Percentiles rank a stretch among this genome's conserved stretches.
These are phyloP conservation scores for Zygotorulaspora sp. DNA, from an alignment of 805 yeast species.

Conservation along the genomic window DNA sequence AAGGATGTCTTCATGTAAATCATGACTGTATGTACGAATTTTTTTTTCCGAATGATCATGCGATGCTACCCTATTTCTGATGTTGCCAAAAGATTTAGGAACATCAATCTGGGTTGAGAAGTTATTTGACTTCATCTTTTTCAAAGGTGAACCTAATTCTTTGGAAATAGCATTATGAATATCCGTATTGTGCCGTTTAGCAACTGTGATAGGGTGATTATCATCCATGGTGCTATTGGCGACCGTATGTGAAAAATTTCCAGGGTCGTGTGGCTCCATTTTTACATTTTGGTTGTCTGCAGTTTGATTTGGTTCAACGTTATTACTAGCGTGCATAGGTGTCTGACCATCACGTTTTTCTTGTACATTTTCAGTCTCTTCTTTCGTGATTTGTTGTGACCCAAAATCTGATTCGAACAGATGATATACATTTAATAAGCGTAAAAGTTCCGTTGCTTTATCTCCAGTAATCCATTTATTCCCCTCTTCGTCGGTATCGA, in stretches of 20 bases:
- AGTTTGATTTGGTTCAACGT: background rate
- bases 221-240: conserved; percentile 2
- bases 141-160: conserved; percentile 29
- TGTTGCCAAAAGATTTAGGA: background rate
- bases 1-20: conserved; percentile 11
- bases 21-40: conserved; percentile 18
- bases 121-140: conserved; percentile 20
- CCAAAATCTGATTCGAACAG: conserved; percentile 20
- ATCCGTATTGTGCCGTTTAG: conserved; percentile 10
- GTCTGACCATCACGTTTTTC: background rate
- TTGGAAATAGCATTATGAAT: conserved; percentile 13
- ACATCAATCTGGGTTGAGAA: conserved; percentile 3
- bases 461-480: conserved; percentile 31
- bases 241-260: background rate
- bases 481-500: conserved; percentile 27
- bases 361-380: background rate
- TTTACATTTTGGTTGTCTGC: background rate
- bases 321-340: background rate
- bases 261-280: background rate
- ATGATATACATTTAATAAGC: conserved; percentile 17
- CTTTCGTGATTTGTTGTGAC: background rate
- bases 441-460: conserved; percentile 24
- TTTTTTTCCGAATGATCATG: conserved; percentile 6
- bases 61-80: conserved; percentile 2
- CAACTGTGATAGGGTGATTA: too few species aligned